Conservation (phyloP, 768 basidiomycete genomes). For the Tricholomella constricta region DNA sequence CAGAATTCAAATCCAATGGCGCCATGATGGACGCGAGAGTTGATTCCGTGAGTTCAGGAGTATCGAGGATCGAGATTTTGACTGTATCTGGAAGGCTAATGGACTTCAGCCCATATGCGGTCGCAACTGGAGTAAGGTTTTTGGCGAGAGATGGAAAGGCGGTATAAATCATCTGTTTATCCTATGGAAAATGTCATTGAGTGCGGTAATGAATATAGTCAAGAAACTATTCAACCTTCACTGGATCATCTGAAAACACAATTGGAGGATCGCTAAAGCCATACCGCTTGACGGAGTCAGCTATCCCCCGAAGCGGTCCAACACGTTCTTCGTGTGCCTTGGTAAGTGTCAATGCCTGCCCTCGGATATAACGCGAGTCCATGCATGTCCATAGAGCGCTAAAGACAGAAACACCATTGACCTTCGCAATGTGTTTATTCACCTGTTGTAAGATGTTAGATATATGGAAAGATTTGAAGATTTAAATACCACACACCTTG, state of each 20-base stretch:
- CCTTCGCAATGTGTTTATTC: conserved; percentile 26
- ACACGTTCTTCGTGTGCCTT: conserved; percentile 15
- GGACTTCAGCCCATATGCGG: neutral
- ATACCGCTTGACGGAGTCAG: conserved; percentile 2
- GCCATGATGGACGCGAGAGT: no score
- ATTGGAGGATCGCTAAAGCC: neutral
- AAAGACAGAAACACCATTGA: conserved; percentile 21
- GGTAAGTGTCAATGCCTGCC: conserved; percentile 22
- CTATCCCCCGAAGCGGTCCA: neutral
- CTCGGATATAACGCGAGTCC: conserved; percentile 18
- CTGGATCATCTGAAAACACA: conserved; percentile 13
- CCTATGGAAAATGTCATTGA: neutral
- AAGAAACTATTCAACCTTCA: neutral
- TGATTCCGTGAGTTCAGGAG: no score
- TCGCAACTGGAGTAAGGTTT: conserved; percentile 5
- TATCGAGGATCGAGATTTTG: no score
- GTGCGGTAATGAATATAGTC: neutral
- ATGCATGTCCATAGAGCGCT: conserved; percentile 28
- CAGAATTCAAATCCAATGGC: no score
- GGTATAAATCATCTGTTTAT: conserved; percentile 1
- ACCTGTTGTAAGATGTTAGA: conserved; percentile 21
- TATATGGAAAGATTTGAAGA: no score
- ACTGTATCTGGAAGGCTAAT: no score
- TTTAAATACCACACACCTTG: no score
- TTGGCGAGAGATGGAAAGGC: conserved; percentile 5